A percentile compares a stretch with the other conserved stretches of the same genome.
Conservation (phyloP, 768 basidiomycete species). For the Boletus speciosus region DNA sequence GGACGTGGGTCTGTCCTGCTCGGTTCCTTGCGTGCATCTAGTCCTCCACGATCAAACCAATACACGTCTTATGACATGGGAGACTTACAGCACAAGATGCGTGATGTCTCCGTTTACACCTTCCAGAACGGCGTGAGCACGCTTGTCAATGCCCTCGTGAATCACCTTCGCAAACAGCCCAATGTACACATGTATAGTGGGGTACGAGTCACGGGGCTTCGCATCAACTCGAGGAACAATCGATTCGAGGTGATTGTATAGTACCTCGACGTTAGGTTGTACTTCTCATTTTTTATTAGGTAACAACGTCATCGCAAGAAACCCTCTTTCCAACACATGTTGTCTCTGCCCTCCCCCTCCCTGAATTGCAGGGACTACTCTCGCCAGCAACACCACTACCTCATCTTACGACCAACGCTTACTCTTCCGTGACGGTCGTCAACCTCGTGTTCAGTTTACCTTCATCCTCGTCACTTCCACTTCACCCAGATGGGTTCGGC, state of each 20-base stretch:
- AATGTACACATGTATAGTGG: constrained; percentile 60
- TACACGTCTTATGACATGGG: constrained; percentile 47
- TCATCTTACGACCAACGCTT: constrained; percentile 64
- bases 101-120: constrained; percentile 72
- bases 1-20: constrained; percentile 68
- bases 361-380: constrained; percentile 45
- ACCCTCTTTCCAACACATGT: constrained; percentile 54
- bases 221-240: constrained; percentile 29
- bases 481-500: constrained; percentile 89
- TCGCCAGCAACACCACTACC: constrained; percentile 45
- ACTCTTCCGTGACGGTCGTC: constrained; percentile 81
- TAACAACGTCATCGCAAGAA: constrained; percentile 33
- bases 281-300: constrained; percentile 19
- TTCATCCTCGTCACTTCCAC: constrained; percentile 34
- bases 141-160: constrained; percentile 55
- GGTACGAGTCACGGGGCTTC: constrained; percentile 37
- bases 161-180: constrained; percentile 38
- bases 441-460: constrained; percentile 75
- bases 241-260: constrained; percentile 43
- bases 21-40: constrained; percentile 44
- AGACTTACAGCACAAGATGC: constrained; percentile 44
- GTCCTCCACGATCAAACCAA: background rate
- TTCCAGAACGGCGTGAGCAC: constrained; percentile 73
- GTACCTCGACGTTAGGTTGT: background rate
- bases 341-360: constrained; percentile 74